Evolutionary conservation across 2,329 filamentous ascomycete genomes (phyloP).

Genomic region (Aspergillus sp.): DNA sequence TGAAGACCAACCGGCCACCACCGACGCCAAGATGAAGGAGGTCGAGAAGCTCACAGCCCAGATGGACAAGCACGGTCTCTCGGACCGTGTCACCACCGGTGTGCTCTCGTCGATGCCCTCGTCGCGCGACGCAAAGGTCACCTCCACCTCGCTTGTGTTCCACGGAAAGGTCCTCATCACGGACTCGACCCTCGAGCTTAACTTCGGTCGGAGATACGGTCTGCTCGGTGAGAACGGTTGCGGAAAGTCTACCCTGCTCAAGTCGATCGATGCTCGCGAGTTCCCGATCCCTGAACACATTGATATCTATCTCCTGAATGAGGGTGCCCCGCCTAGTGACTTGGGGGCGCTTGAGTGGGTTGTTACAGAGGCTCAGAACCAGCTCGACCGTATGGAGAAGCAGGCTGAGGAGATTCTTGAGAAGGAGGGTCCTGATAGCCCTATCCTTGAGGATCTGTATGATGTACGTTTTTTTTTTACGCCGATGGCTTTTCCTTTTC

Average conservation of each 20-base stretch:
- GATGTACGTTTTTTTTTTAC: constrained; percentile 79
- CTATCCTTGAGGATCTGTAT: constrained; percentile 88
- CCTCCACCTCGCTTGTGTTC: constrained; percentile 89
- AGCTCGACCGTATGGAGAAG: constrained; percentile 86
- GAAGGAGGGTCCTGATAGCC: constrained; percentile 86
- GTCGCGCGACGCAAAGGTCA: constrained; percentile 96
- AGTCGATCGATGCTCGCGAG: constrained; percentile 89
- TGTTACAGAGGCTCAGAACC: constrained; percentile 87
- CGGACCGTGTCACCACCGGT: constrained; percentile 96
- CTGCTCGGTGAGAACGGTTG: constrained; percentile 98
- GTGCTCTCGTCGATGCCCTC: constrained; percentile 81
- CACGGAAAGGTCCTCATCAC: constrained; percentile 95
- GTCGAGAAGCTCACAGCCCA: constrained; percentile 87
- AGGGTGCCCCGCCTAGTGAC: constrained; percentile 87
- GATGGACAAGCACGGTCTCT: constrained; percentile 94
- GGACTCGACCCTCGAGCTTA: constrained; percentile 90
- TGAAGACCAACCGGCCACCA: constrained; percentile 66
- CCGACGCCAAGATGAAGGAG: constrained; percentile 71
- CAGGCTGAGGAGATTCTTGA: constrained; percentile 88
- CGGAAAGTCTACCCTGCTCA: constrained; percentile 96
- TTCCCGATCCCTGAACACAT: constrained; percentile 94
- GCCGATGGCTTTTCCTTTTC: too few relatives aligned
- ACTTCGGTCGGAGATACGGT: constrained; percentile 89
- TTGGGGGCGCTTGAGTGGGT: constrained; percentile 96
- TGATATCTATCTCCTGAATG: constrained; percentile 97